phyloP scores from a whole-genome alignment of 176 grass and related monocot genomes.

The Oryza nivara region DNA sequence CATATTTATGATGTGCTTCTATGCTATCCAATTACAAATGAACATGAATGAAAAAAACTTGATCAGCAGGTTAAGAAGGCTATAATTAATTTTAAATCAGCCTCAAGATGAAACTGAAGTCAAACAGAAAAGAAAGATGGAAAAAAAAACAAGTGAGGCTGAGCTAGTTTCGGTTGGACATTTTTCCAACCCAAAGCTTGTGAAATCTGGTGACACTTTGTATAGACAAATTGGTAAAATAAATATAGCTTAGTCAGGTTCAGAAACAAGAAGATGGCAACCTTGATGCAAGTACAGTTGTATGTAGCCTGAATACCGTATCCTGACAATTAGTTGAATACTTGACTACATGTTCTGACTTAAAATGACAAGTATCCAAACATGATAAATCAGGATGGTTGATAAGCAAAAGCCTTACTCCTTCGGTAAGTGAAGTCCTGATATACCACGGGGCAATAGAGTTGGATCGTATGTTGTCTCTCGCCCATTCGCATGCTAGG shows the following conservation, averaged over 20 bases:
- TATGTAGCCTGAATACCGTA: neutral
- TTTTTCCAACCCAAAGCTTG: neutral
- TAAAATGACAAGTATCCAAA: neutral
- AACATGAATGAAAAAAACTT: neutral
- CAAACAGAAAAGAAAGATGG: neutral
- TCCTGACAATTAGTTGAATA: too few species aligned
- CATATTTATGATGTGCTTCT: neutral
- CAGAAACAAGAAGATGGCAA: neutral
- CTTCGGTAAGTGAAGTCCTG: conserved; percentile 70
- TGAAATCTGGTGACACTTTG: neutral
- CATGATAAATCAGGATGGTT: neutral
- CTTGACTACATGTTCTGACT: neutral
- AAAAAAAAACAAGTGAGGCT: neutral
- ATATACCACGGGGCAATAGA: conserved; percentile 92
- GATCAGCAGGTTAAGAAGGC: neutral
- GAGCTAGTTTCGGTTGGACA: conserved; percentile 8
- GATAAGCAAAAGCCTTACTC: conserved; percentile 37
- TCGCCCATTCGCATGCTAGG: conserved; percentile 89
- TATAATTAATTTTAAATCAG: conserved; percentile 11
- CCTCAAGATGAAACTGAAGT: neutral
- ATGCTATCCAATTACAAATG: conserved; percentile 23
- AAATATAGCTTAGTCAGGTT: neutral
- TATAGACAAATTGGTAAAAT: neutral
- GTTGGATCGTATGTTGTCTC: conserved; percentile 81
- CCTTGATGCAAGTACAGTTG: neutral